Evolutionary conservation across 2,329 filamentous ascomycete genomes (phyloP).

Genomic region (Colletotrichum endophyticum): DNA sequence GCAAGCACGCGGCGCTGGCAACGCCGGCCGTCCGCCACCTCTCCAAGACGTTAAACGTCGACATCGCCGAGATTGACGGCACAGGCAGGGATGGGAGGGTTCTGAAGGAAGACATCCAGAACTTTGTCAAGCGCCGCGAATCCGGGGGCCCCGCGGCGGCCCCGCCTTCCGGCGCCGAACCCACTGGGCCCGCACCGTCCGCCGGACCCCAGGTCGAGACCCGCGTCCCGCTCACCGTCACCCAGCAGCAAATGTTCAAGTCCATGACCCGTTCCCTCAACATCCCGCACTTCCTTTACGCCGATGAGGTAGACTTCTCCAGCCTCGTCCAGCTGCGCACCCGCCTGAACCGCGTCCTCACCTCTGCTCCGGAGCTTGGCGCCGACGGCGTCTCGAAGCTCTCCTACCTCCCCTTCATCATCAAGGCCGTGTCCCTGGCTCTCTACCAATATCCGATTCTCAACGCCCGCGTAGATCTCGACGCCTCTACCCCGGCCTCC

Average conservation of each 20-base stretch:
- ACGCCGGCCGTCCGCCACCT: conserved; percentile 93
- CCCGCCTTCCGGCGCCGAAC: conserved; percentile 28
- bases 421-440: conserved; percentile 92
- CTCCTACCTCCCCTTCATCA: conserved; percentile 91
- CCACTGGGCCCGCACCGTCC: conserved; percentile 32
- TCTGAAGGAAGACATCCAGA: conserved; percentile 88
- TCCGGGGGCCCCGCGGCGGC: conserved; percentile 15
- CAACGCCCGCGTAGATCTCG: conserved; percentile 80
- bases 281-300: conserved; percentile 96
- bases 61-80: conserved; percentile 79
- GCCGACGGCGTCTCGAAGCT: conserved; percentile 63
- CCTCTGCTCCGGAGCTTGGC: conserved; percentile 49
- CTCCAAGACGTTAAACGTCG: conserved; percentile 77
- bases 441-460: conserved; percentile 83
- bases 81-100: conserved; percentile 92
- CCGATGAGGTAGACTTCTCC: conserved; percentile 86
- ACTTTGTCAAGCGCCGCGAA: conserved; percentile 64
- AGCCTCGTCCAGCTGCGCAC: conserved; percentile 74
- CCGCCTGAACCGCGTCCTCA: conserved; percentile 73
- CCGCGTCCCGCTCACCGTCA: conserved; percentile 71
- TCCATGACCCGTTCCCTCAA: conserved; percentile 89
- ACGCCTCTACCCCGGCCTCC: conserved; percentile 40
- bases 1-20: conserved; percentile 77
- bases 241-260: conserved; percentile 96
- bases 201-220: conserved; percentile 69